Percentiles rank a stretch among this genome's conserved stretches.
These are phyloP conservation scores for Tagetes erecta DNA, from an alignment of 129 eudicot species.

Conservation along the genomic window DNA sequence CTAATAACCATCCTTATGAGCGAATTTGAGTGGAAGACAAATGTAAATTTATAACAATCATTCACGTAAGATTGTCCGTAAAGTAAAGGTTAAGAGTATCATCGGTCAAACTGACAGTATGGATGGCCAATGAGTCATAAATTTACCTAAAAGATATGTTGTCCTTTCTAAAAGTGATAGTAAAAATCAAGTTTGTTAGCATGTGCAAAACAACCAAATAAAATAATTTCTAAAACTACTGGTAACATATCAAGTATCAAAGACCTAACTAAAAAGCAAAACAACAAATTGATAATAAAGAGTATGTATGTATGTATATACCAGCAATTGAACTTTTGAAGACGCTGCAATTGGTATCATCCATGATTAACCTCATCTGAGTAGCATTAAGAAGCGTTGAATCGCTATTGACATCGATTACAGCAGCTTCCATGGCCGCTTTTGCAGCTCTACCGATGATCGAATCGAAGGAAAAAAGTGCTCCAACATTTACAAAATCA, in stretches of 20 bases:
- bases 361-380: constrained; percentile 42
- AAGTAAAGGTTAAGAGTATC: too few relatives aligned
- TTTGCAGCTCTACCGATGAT: constrained; percentile 66
- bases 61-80: too few relatives aligned
- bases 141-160: too few relatives aligned
- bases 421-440: constrained; percentile 55
- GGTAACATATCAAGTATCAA: not conserved
- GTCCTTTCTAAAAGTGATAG: too few relatives aligned
- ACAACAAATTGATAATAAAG: not conserved
- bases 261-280: not conserved
- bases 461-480: constrained; percentile 45
- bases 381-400: constrained; percentile 52
- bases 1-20: too few relatives aligned
- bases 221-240: not conserved
- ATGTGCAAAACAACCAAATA: constrained; percentile 6
- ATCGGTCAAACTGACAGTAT: too few relatives aligned
- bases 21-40: too few relatives aligned
- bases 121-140: too few relatives aligned
- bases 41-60: too few relatives aligned
- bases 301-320: constrained; percentile 1
- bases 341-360: constrained; percentile 53
- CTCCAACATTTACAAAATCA: constrained; percentile 59
- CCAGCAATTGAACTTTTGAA: constrained; percentile 56
- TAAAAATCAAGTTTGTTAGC: constrained; percentile 5
- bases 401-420: constrained; percentile 53